Percentiles rank a stretch among this genome's conserved stretches.
These are phyloP conservation scores for Penicillium simplicissimum DNA, from an alignment of 495 filamentous ascomycete species.

Conservation along the genomic window DNA sequence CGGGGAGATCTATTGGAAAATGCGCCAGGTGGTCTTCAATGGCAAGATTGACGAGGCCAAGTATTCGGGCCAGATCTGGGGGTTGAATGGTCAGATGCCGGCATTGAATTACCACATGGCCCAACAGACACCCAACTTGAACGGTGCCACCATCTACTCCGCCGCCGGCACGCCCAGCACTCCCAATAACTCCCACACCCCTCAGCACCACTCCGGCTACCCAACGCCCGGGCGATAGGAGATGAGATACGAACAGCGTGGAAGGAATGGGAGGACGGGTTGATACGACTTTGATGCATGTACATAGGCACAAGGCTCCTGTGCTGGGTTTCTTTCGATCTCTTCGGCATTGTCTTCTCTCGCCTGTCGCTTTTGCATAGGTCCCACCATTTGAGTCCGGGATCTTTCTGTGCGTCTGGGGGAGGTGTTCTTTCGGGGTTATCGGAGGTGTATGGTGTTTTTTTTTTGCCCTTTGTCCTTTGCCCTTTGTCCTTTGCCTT, in stretches of 20 bases:
- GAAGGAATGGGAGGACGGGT: slow-evolving; percentile 14
- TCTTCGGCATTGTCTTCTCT: slow-evolving; percentile 32
- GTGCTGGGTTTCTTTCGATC: slow-evolving; percentile 27
- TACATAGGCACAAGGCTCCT: slow-evolving; percentile 32
- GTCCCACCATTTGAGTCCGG: slow-evolving; percentile 13
- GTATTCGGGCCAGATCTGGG: slow-evolving; percentile 85
- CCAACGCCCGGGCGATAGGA: slow-evolving; percentile 65
- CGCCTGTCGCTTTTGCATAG: slow-evolving; percentile 27
- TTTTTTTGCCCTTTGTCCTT: slow-evolving; percentile 11
- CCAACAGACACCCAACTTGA: slow-evolving; percentile 54
- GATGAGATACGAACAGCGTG: slow-evolving; percentile 27
- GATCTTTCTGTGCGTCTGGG: slow-evolving; percentile 21
- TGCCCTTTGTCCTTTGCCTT: not conserved
- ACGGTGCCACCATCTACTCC: slow-evolving; percentile 59
- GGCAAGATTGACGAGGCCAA: slow-evolving; percentile 73
- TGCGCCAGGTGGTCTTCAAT: slow-evolving; percentile 81
- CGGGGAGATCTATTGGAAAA: slow-evolving; percentile 88
- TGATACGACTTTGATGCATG: slow-evolving; percentile 38
- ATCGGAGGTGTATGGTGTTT: slow-evolving; percentile 26
- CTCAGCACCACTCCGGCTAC: slow-evolving; percentile 49
- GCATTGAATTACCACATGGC: slow-evolving; percentile 47
- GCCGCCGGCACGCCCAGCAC: slow-evolving; percentile 68
- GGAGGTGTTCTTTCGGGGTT: slow-evolving; percentile 19
- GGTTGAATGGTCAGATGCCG: slow-evolving; percentile 65
- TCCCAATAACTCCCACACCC: slow-evolving; percentile 63